These are phyloP conservation scores for Rhizopogon hawkerae DNA, from an alignment of 1,284 basidiomycete species.

Conservation along the genomic window DNA sequence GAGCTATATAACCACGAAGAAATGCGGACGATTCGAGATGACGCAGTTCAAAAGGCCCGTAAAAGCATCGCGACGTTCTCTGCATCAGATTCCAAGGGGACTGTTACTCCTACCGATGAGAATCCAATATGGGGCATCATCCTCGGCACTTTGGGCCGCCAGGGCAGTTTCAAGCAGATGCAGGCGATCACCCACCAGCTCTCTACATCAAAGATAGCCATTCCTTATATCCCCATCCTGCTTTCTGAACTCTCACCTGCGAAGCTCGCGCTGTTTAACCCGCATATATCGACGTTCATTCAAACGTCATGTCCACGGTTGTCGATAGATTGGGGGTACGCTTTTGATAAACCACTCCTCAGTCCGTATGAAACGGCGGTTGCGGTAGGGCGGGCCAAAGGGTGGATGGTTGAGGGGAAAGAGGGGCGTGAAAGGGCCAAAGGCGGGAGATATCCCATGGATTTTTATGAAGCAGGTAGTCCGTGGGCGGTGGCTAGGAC, in stretches of 20 bases:
- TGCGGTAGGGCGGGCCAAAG: conserved; percentile 63
- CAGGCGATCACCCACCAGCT: conserved; percentile 76
- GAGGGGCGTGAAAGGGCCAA: conserved; percentile 25
- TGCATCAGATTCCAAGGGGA: conserved; percentile 1
- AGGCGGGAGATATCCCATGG: conserved; percentile 79
- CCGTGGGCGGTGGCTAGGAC: conserved; percentile 61
- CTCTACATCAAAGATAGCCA: conserved; percentile 39
- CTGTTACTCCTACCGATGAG: not conserved
- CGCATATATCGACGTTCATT: conserved; percentile 79
- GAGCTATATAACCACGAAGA: conserved; percentile 88
- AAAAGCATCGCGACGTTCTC: conserved; percentile 45
- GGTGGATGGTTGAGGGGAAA: conserved; percentile 47
- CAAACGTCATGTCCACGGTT: conserved; percentile 95
- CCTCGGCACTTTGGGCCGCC: conserved; percentile 90
- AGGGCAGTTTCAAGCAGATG: conserved; percentile 87
- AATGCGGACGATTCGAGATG: conserved; percentile 73
- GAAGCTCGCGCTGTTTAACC: conserved; percentile 80
- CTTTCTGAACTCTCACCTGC: conserved; percentile 94
- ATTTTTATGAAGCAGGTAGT: conserved; percentile 83
- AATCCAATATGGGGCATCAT: conserved; percentile 81
- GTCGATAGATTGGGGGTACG: conserved; percentile 98
- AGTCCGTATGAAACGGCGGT: conserved; percentile 94
- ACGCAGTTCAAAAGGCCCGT: conserved; percentile 71
- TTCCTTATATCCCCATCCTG: conserved; percentile 82
- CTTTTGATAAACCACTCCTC: conserved; percentile 83